These are phyloP conservation scores for Linnemannia schmuckeri DNA, from an alignment of 192 early-diverging fungal species.

Conservation along the genomic window DNA sequence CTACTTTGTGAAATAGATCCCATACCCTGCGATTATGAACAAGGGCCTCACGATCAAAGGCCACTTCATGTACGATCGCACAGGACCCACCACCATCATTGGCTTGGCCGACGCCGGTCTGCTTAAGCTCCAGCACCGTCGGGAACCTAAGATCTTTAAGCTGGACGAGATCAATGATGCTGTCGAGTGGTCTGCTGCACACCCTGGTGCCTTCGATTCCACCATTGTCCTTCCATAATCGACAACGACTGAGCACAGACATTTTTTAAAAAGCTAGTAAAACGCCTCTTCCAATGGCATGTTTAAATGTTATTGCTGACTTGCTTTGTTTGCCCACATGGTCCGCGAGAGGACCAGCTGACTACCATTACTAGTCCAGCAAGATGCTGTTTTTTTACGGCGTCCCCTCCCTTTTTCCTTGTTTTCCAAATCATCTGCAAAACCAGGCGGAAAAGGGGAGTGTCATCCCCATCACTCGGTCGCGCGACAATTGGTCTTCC, in stretches of 20 bases:
- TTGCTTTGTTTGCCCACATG: neutral
- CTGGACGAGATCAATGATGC: conserved; percentile 18
- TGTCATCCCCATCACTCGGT: too few relatives aligned
- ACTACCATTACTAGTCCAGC: neutral
- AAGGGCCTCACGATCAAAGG: conserved; percentile 47
- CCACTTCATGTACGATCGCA: conserved; percentile 43
- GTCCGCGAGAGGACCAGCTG: neutral
- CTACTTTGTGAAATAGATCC: neutral
- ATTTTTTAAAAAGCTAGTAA: neutral
- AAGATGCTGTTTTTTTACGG: too few relatives aligned
- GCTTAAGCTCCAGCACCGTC: conserved; percentile 13
- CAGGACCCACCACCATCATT: conserved; percentile 24
- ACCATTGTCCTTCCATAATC: conserved; percentile 6
- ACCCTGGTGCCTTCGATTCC: neutral
- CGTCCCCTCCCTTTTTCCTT: too few relatives aligned
- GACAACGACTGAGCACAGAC: neutral
- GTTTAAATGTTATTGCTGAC: neutral
- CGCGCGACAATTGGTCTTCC: too few relatives aligned
- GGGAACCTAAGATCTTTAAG: conserved; percentile 13
- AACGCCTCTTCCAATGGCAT: neutral
- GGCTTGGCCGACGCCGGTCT: conserved; percentile 44
- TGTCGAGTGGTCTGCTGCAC: conserved; percentile 15
- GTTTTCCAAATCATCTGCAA: too few relatives aligned
- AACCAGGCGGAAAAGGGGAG: too few relatives aligned
- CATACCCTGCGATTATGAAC: conserved; percentile 30